A percentile compares a stretch with the other conserved stretches of the same genome.
phyloP scores from a whole-genome alignment of 1,139 yeast genomes.

The Ogataea hybrid region DNA sequence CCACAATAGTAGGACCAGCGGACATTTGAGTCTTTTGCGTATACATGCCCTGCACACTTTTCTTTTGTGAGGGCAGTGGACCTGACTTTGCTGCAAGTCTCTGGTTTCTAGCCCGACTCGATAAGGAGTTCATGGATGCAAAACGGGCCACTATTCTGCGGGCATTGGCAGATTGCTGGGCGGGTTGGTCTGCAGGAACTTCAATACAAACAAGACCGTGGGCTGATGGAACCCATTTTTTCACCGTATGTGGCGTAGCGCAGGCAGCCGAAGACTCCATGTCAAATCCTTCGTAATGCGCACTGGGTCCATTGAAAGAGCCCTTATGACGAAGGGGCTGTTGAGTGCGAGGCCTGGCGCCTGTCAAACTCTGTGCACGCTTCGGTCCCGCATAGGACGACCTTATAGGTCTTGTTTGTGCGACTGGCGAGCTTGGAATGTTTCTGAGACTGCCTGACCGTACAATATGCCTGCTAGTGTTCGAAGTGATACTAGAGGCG shows the following conservation, averaged over 20 bases:
- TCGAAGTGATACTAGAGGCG: conserved; percentile 15
- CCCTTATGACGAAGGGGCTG: conserved; percentile 15
- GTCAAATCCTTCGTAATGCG: conserved; percentile 11
- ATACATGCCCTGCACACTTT: conserved; percentile 22
- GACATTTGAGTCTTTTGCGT: conserved; percentile 14
- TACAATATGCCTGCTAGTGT: conserved; percentile 10
- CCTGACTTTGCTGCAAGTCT: conserved; percentile 3
- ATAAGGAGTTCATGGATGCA: conserved; percentile 23
- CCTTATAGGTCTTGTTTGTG: conserved; percentile 8
- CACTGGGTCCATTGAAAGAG: conserved; percentile 16
- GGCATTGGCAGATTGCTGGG: conserved; percentile 12
- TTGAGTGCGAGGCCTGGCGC: conserved; percentile 6
- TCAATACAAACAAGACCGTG: conserved; percentile 45
- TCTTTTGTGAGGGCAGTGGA: conserved; percentile 14
- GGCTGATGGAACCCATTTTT: conserved; percentile 47
- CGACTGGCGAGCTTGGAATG: conserved; percentile 17
- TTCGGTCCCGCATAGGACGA: conserved; percentile 3
- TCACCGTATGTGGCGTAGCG: conserved; percentile 32
- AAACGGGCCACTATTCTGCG: conserved; percentile 20
- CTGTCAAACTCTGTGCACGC: conserved; percentile 19
- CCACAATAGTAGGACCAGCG: conserved; percentile 20
- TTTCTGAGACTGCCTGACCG: conserved; percentile 18
- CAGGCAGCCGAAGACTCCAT: conserved; percentile 3
- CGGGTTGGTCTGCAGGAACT: conserved; percentile 37
- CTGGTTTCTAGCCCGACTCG: conserved; percentile 11